A percentile compares a stretch with the other conserved stretches of the same genome.
These are phyloP conservation scores for Candida labiduridarum DNA, from an alignment of 1,139 yeast species.

Conservation along the genomic window DNA sequence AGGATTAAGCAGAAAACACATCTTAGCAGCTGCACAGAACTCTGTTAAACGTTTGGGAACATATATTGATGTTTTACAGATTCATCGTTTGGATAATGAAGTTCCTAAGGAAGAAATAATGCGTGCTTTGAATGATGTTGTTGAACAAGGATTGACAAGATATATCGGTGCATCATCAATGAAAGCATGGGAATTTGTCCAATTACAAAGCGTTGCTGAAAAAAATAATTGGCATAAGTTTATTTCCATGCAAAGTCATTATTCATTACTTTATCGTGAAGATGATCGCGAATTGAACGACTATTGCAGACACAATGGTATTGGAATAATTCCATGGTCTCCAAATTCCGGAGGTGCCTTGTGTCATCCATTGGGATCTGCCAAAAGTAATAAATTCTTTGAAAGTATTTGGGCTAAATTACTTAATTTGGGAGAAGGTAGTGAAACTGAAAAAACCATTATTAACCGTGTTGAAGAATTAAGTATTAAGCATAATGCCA, in stretches of 20 bases:
- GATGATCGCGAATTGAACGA: constrained; percentile 64
- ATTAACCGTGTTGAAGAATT: constrained; percentile 54
- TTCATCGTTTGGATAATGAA: constrained; percentile 47
- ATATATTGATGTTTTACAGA: no score
- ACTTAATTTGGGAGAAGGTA: constrained; percentile 1
- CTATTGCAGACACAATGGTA: constrained; percentile 41
- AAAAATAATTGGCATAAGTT: constrained; percentile 55
- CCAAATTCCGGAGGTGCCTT: constrained; percentile 52
- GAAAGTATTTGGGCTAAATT: constrained; percentile 11
- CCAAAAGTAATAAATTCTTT: constrained; percentile 11
- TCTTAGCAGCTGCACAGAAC: constrained; percentile 50
- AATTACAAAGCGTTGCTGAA: constrained; percentile 56
- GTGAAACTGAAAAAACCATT: constrained; percentile 36
- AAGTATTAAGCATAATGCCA: constrained; percentile 42
- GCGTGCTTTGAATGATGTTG: constrained; percentile 55
- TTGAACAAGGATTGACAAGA: constrained; percentile 48
- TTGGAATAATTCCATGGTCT: constrained; percentile 55
- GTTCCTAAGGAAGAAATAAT: constrained; percentile 53
- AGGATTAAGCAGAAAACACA: constrained; percentile 50
- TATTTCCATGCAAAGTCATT: constrained; percentile 59
- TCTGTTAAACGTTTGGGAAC: constrained; percentile 55
- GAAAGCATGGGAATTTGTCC: constrained; percentile 50
- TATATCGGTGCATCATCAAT: constrained; percentile 65
- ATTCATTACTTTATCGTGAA: constrained; percentile 57
- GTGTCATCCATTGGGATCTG: constrained; percentile 29